Conservation (phyloP, 495 filamentous ascomycete species). For the Penicillium daleae region DNA sequence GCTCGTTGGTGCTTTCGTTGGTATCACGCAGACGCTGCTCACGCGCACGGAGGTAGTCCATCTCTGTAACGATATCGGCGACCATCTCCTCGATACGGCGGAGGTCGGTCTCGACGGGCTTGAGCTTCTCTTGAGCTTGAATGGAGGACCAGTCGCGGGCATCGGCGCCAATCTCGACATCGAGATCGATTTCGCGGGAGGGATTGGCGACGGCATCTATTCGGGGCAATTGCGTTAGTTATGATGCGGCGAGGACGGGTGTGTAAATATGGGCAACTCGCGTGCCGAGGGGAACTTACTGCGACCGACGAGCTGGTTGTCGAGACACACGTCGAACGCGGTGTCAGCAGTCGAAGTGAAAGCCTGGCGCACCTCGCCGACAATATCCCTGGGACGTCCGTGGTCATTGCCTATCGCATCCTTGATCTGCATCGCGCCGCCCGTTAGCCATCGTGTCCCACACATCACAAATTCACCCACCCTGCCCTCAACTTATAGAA, state of each 20-base stretch:
- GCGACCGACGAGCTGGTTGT: conserved; percentile 70
- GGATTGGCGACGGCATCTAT: conserved; percentile 57
- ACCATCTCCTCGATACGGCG: conserved; percentile 90
- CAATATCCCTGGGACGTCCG: conserved; percentile 85
- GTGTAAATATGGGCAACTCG: background rate
- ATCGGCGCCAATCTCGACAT: conserved; percentile 98
- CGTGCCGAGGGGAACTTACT: conserved; percentile 54
- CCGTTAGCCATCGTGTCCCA: conserved; percentile 16
- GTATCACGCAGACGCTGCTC: conserved; percentile 98
- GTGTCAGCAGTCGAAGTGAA: conserved; percentile 95
- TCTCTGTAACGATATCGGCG: conserved; percentile 78
- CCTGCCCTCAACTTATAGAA: background rate
- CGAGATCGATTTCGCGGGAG: conserved; percentile 83
- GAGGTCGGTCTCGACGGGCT: conserved; percentile 95
- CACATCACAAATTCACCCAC: background rate
- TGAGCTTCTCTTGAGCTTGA: conserved; percentile 95
- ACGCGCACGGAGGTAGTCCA: conserved; percentile 86
- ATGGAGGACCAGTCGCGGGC: conserved; percentile 98
- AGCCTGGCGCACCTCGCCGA: conserved; percentile 87
- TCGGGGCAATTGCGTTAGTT: background rate
- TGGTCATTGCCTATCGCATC: conserved; percentile 96
- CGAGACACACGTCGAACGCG: conserved; percentile 96
- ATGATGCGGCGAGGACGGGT: background rate
- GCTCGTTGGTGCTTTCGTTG: conserved; percentile 98
- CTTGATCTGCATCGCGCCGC: conserved; percentile 69